A percentile compares a stretch with the other conserved stretches of the same genome.
phyloP scores from a whole-genome alignment of 2,329 filamentous ascomycete genomes.

The Neoscytalidium dimidiatum region DNA sequence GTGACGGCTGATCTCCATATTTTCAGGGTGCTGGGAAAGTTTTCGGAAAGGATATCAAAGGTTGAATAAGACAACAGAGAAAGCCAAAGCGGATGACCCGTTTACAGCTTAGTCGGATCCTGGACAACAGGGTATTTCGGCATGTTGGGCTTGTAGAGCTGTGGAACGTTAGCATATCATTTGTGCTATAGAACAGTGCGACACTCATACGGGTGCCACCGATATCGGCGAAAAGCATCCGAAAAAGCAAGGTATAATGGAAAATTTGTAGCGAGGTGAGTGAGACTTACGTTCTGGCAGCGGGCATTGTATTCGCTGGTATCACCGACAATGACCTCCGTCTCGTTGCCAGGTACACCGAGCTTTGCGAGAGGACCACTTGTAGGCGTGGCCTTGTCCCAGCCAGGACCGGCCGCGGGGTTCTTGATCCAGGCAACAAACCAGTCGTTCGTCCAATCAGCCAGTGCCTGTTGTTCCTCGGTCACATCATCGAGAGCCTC shows the following conservation, averaged over 20 bases:
- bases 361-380: constrained; percentile 35
- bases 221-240: background rate
- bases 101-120: constrained; percentile 13
- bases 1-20: background rate
- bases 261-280: background rate
- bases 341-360: constrained; percentile 39
- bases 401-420: constrained; percentile 45
- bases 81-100: background rate
- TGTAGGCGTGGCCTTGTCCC: constrained; percentile 37
- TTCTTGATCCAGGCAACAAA: constrained; percentile 50
- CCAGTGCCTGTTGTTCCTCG: constrained; percentile 41
- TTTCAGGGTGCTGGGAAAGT: background rate
- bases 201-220: too few relatives aligned
- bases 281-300: constrained; percentile 34
- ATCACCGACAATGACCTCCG: constrained; percentile 30
- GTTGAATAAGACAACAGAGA: background rate
- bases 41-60: background rate
- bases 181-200: background rate
- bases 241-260: background rate
- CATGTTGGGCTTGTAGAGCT: constrained; percentile 28
- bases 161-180: background rate
- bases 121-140: constrained; percentile 29
- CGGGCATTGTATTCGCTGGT: constrained; percentile 37
- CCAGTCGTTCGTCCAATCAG: constrained; percentile 46
- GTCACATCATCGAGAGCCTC: constrained; percentile 36